phyloP scores from a whole-genome alignment of 2,329 filamentous ascomycete species.

The Nectriaceae sp. region DNA sequence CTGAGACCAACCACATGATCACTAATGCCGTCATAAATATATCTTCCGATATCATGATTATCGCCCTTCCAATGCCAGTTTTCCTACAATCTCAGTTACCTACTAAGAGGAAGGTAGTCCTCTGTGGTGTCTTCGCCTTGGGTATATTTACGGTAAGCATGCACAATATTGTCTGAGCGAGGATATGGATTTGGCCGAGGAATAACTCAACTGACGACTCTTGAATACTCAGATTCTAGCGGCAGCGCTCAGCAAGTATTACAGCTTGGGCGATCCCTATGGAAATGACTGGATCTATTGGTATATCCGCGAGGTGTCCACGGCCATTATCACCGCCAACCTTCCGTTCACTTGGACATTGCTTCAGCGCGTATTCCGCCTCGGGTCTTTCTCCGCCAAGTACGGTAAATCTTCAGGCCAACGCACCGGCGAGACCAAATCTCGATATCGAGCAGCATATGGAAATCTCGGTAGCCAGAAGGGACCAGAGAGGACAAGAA shows the following conservation, averaged over 20 bases:
- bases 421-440: constrained; percentile 6
- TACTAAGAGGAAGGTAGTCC: constrained; percentile 52
- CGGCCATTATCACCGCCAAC: constrained; percentile 44
- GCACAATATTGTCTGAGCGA: not conserved
- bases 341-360: constrained; percentile 44
- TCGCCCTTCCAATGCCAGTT: constrained; percentile 57
- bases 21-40: constrained; percentile 62
- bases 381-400: constrained; percentile 35
- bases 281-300: constrained; percentile 42
- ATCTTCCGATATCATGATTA: constrained; percentile 60
- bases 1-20: constrained; percentile 58
- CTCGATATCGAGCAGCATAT: constrained; percentile 21
- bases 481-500: not conserved
- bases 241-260: constrained; percentile 48
- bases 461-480: constrained; percentile 4
- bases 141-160: constrained; percentile 48
- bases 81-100: constrained; percentile 52
- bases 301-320: constrained; percentile 47
- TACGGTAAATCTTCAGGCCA: constrained; percentile 28
- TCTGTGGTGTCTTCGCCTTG: constrained; percentile 48
- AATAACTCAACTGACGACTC: not conserved
- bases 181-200: too few relatives aligned
- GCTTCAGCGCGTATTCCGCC: constrained; percentile 37
- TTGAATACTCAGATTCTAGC: constrained; percentile 44
- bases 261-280: constrained; percentile 42